Conservation (phyloP, 176 grass and related monocot genomes). For the Otatea glauca region DNA sequence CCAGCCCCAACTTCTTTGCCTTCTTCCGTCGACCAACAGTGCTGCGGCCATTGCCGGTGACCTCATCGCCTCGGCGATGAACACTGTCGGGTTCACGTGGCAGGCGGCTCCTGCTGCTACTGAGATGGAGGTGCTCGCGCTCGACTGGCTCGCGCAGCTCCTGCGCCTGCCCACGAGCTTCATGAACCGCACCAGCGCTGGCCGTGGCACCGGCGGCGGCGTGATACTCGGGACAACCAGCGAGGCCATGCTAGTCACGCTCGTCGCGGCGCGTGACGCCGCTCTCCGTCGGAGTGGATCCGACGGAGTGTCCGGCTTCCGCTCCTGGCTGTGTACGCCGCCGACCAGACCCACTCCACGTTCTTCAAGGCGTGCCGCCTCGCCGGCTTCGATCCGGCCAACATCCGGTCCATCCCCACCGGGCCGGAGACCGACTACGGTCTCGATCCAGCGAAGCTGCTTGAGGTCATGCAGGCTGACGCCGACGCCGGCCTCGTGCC, state of each 20-base stretch:
- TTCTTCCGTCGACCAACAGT: slow-evolving; percentile 62
- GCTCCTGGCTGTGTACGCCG: slow-evolving; percentile 44
- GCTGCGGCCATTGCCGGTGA: slow-evolving; percentile 58
- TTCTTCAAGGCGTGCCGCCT: slow-evolving; percentile 59
- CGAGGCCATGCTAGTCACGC: slow-evolving; percentile 60
- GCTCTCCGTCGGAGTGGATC: not conserved
- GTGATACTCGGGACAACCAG: slow-evolving; percentile 54
- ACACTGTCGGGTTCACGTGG: slow-evolving; percentile 69
- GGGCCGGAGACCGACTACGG: slow-evolving; percentile 9
- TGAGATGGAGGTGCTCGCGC: slow-evolving; percentile 59
- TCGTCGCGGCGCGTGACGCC: slow-evolving; percentile 49
- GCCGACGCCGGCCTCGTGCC: slow-evolving; percentile 47
- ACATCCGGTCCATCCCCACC: slow-evolving; percentile 49
- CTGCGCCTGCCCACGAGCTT: slow-evolving; percentile 38
- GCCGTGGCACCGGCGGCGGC: slow-evolving; percentile 30
- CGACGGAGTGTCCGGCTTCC: not conserved
- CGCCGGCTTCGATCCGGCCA: slow-evolving; percentile 48
- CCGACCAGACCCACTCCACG: slow-evolving; percentile 61
- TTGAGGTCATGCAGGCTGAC: slow-evolving; percentile 44
- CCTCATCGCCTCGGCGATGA: slow-evolving; percentile 64
- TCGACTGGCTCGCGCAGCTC: slow-evolving; percentile 67
- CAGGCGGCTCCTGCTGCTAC: slow-evolving; percentile 50
- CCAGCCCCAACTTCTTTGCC: slow-evolving; percentile 70
- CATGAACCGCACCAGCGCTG: slow-evolving; percentile 3
- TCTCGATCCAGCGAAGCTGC: slow-evolving; percentile 39